Conservation (phyloP, 2,329 filamentous ascomycete genomes). For the Ascochyta clinopodiicola region DNA sequence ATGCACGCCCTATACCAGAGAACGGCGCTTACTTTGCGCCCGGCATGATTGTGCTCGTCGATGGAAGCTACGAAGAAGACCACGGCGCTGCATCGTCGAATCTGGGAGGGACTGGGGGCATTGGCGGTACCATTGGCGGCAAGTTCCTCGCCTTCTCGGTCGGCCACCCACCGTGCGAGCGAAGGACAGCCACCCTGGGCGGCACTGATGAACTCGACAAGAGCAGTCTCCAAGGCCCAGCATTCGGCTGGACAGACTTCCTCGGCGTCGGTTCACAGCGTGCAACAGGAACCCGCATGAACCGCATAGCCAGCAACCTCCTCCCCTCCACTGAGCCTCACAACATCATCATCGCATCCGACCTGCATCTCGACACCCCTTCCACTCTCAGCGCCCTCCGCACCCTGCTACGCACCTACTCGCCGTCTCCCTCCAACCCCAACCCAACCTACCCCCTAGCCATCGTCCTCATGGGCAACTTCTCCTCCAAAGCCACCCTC, state of each 20-base stretch:
- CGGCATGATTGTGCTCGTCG: slow-evolving; percentile 93
- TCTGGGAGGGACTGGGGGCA: slow-evolving; percentile 77
- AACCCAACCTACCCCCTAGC: slow-evolving; percentile 72
- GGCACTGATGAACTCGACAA: slow-evolving; percentile 59
- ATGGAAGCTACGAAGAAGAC: slow-evolving; percentile 96
- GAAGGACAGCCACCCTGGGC: slow-evolving; percentile 78
- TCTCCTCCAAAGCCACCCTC: slow-evolving; percentile 66
- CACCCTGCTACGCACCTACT: slow-evolving; percentile 79
- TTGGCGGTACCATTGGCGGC: slow-evolving; percentile 91
- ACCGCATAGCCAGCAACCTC: slow-evolving; percentile 74
- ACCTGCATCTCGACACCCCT: slow-evolving; percentile 85
- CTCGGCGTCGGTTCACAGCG: slow-evolving; percentile 89
- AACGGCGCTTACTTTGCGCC: slow-evolving; percentile 91
- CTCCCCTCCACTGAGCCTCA: slow-evolving; percentile 54
- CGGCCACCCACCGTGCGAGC: slow-evolving; percentile 89
- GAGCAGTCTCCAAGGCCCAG: slow-evolving; percentile 46
- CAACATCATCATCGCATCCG: slow-evolving; percentile 78
- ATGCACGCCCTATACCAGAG: slow-evolving; percentile 81
- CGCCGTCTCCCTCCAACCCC: slow-evolving; percentile 59
- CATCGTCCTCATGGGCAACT: slow-evolving; percentile 87
- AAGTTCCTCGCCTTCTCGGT: slow-evolving; percentile 90
- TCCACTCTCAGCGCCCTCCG: slow-evolving; percentile 80
- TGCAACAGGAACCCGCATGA: slow-evolving; percentile 82
- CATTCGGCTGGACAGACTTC: slow-evolving; percentile 96
- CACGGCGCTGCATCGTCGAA: slow-evolving; percentile 68